Evolutionary conservation across 495 filamentous ascomycete genomes (phyloP).

Genomic region (Lophiotrema nucula): DNA sequence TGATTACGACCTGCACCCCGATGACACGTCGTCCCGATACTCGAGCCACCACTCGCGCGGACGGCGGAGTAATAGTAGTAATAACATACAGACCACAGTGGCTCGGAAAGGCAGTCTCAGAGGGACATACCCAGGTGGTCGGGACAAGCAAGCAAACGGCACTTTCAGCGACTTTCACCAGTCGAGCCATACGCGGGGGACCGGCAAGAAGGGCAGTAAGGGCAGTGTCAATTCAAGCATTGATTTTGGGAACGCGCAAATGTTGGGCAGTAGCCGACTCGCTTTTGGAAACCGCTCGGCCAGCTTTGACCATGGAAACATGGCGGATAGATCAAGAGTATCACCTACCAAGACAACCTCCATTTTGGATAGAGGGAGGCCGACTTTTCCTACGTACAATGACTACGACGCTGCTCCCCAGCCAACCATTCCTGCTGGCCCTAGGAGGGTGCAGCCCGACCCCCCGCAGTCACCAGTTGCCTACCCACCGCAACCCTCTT

Average conservation of each 20-base stretch:
- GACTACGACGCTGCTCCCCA: slow-evolving; percentile 83
- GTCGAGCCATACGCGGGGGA: slow-evolving; percentile 24
- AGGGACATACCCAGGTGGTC: slow-evolving; percentile 46
- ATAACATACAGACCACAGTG: slow-evolving; percentile 63
- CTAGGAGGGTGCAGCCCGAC: slow-evolving; percentile 50
- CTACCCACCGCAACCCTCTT: slow-evolving; percentile 27
- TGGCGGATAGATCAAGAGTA: slow-evolving; percentile 5
- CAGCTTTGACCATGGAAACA: slow-evolving; percentile 71
- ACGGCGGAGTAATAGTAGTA: slow-evolving; percentile 79
- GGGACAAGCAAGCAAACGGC: slow-evolving; percentile 34
- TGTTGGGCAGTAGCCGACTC: slow-evolving; percentile 56
- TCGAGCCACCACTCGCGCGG: slow-evolving; percentile 60
- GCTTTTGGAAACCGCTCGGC: slow-evolving; percentile 65
- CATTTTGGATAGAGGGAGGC: slow-evolving; percentile 38
- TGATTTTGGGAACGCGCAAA: slow-evolving; percentile 61
- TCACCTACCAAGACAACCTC: slow-evolving; percentile 15
- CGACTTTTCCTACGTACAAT: slow-evolving; percentile 42
- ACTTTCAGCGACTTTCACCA: slow-evolving; percentile 21
- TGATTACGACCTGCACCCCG: slow-evolving; percentile 65
- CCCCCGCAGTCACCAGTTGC: slow-evolving; percentile 45
- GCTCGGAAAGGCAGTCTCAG: slow-evolving; percentile 63
- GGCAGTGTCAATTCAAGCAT: slow-evolving; percentile 68
- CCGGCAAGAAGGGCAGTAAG: slow-evolving; percentile 65
- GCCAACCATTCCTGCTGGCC: slow-evolving; percentile 80
- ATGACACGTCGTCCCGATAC: slow-evolving; percentile 62